Evolutionary conservation across 1,284 basidiomycete genomes (phyloP).

Genomic region (Neotropicomus parvogracilis): DNA sequence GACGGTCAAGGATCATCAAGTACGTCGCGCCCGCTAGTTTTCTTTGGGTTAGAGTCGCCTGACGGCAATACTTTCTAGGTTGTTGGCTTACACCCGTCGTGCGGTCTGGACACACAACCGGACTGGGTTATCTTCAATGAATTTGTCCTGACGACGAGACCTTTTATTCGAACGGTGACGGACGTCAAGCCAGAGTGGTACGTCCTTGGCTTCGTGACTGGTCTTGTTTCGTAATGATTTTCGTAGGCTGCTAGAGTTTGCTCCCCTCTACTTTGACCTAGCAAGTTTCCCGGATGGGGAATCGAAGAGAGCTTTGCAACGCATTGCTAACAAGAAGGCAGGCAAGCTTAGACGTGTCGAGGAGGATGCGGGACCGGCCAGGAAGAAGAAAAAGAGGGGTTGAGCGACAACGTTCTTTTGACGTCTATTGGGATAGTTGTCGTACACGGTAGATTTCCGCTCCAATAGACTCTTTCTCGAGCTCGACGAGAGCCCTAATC

Average conservation of each 20-base stretch:
- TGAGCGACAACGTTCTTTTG: neutral
- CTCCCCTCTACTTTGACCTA: conserved; percentile 79
- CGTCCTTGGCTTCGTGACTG: conserved; percentile 21
- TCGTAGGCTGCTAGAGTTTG: conserved; percentile 78
- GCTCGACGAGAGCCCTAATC: no score
- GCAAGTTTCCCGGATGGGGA: conserved; percentile 65
- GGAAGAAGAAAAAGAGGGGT: conserved; percentile 30
- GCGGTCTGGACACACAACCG: conserved; percentile 88
- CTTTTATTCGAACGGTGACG: conserved; percentile 90
- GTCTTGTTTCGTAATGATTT: neutral
- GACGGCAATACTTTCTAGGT: conserved; percentile 43
- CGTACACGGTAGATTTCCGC: neutral
- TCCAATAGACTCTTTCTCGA: neutral
- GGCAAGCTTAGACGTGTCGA: conserved; percentile 33
- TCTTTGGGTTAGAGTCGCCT: neutral
- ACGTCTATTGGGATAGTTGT: neutral
- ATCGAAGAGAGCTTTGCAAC: conserved; percentile 64
- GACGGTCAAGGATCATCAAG: conserved; percentile 94
- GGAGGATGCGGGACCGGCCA: conserved; percentile 17
- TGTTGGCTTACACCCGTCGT: conserved; percentile 92
- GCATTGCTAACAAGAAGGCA: conserved; percentile 42
- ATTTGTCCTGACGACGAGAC: conserved; percentile 89
- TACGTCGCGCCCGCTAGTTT: conserved; percentile 17
- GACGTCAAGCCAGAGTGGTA: conserved; percentile 90
- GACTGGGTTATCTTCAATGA: conserved; percentile 99